Base-by-base conservation (phyloP, 2,329 filamentous ascomycete genomes). In the Clonostachys solani region DNA sequence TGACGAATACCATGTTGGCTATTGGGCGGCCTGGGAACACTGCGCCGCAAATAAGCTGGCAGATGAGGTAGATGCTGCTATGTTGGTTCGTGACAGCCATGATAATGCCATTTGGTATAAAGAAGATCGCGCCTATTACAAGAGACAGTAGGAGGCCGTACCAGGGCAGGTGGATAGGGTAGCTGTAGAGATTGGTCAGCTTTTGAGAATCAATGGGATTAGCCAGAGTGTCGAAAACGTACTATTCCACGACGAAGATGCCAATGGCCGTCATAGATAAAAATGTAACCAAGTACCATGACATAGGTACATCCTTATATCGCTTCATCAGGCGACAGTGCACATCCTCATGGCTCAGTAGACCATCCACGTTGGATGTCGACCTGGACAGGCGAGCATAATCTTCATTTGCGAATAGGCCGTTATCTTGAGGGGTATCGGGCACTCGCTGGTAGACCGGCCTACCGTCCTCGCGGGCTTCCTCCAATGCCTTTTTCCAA, bases 41-140 rank as follows among this genome's bases (percentile, higher is more conserved):
- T 44, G 80, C 83, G 46, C 90, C 90, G 52, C 88, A 92, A 53
- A 94, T 84, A 48, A 95, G 78, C 65, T 94, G 89, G 63, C 89
- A 92, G 56, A 94, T 88, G 35, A 94, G 77, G 62, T 92, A 94
- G 54, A 92, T 89, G 63, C 85, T 89, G 65, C 84, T 89, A 64
- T 94, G 88, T 61, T 92, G 89, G 63, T 94, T 95, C 10, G 90
- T 95, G 54, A 95, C 89, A 15, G 89, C 90, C 87, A 94, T 95
- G 58, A 95, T 87, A 61, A 95, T 94, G 50, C 90, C 90, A 53
- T 94, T 92, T 12, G 90, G 90, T 49, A 95, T 89, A 69, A 95
- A 95, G 50, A 95, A 86, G 47, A 92, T 66, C 17, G 84, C 83
- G 50, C 89, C 90, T 46, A 95, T 89, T 23, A 74, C 80, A 3